Conservation (phyloP, 192 early-diverging fungal species). For the Haplosporangium gracile region DNA sequence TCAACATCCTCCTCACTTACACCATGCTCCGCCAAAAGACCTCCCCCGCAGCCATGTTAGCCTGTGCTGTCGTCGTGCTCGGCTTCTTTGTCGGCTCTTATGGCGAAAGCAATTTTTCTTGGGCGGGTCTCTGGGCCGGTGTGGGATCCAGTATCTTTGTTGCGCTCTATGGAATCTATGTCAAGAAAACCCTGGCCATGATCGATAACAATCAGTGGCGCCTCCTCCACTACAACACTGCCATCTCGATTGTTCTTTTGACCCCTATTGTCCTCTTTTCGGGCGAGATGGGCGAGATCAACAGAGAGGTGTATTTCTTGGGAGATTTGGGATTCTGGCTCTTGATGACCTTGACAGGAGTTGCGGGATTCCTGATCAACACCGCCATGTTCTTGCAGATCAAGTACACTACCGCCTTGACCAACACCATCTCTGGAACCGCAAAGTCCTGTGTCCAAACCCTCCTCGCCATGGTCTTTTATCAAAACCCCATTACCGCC, state of each 20-base stretch:
- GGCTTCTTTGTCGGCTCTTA: constrained; percentile 76
- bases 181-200: constrained; percentile 71
- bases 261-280: constrained; percentile 69
- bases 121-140: constrained; percentile 72
- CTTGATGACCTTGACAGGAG: constrained; percentile 72
- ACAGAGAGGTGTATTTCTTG: constrained; percentile 60
- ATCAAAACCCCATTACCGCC: constrained; percentile 71
- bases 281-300: constrained; percentile 68
- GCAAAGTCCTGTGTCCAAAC: constrained; percentile 79
- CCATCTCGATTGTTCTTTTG: constrained; percentile 70
- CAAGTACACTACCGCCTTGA: constrained; percentile 76
- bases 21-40: constrained; percentile 68
- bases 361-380: constrained; percentile 76
- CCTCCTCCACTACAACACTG: constrained; percentile 76
- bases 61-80: constrained; percentile 70
- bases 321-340: constrained; percentile 67
- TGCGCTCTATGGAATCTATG: constrained; percentile 77
- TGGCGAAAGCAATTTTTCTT: constrained; percentile 77
- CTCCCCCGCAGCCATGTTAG: constrained; percentile 62
- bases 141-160: constrained; percentile 75
- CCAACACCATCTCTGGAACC: constrained; percentile 78
- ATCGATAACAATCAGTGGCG: constrained; percentile 80
- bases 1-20: constrained; percentile 78
- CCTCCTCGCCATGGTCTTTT: constrained; percentile 70
- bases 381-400: constrained; percentile 80